phyloP scores from a whole-genome alignment of 768 basidiomycete genomes.

The Tricholomella constricta region DNA sequence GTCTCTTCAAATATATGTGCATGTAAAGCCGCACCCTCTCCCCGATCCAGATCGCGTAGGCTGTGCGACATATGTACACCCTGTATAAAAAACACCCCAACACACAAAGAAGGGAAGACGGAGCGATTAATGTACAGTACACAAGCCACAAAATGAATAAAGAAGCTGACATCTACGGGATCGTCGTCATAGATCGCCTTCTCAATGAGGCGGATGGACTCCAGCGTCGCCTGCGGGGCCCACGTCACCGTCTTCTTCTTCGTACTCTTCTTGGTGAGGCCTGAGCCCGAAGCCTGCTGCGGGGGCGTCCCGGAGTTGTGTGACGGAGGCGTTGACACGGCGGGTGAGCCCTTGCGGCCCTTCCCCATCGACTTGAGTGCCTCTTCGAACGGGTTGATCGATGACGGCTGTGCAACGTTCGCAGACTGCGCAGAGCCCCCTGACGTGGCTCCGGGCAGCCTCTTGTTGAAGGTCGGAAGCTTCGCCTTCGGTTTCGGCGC shows the following conservation, averaged over 20 bases:
- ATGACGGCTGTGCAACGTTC: slow-evolving; percentile 75
- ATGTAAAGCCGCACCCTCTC: slow-evolving; percentile 84
- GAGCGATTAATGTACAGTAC: slow-evolving; percentile 57
- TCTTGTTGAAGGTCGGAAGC: slow-evolving; percentile 86
- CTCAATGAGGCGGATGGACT: slow-evolving; percentile 78
- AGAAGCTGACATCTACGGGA: slow-evolving; percentile 76
- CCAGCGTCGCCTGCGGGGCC: slow-evolving; percentile 74
- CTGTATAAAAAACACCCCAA: slow-evolving; percentile 49
- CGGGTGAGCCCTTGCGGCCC: slow-evolving; percentile 61
- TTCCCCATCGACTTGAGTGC: slow-evolving; percentile 76
- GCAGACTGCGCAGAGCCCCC: slow-evolving; percentile 11
- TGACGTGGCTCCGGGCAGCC: slow-evolving; percentile 41
- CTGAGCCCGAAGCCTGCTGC: slow-evolving; percentile 19
- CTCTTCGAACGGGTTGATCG: slow-evolving; percentile 82
- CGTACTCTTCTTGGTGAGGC: slow-evolving; percentile 46
- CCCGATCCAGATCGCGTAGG: slow-evolving; percentile 84
- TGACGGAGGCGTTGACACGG: slow-evolving; percentile 57
- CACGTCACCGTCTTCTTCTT: slow-evolving; percentile 81
- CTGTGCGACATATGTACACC: slow-evolving; percentile 70
- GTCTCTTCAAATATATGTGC: slow-evolving; percentile 83
- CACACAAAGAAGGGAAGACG: slow-evolving; percentile 34
- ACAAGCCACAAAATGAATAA: slow-evolving; percentile 39
- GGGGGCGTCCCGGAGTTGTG: slow-evolving; percentile 32
- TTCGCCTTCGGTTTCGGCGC: slow-evolving; percentile 83
- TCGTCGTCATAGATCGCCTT: slow-evolving; percentile 89